These are phyloP conservation scores for Actinomortierella ambigua DNA, from an alignment of 371 early-diverging fungal genomes.

Conservation along the genomic window DNA sequence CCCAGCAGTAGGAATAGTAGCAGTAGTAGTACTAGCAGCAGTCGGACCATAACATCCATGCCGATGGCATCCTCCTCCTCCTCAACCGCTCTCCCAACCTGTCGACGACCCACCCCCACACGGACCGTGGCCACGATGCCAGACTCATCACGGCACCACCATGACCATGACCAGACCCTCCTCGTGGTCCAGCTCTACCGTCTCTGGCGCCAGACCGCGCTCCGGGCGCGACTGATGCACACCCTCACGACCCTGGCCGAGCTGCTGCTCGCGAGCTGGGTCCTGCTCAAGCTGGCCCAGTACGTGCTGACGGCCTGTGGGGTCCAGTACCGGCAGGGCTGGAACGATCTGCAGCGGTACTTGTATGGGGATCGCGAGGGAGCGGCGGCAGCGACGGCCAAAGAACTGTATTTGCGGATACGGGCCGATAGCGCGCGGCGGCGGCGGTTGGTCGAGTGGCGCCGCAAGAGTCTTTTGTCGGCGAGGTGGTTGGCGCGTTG, in stretches of 20 bases:
- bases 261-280: constrained; percentile 18
- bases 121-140: no score
- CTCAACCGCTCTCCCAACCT: no score
- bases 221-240: constrained; percentile 36
- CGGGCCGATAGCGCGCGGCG: constrained; percentile 17
- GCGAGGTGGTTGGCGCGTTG: no score
- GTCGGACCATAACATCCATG: no score
- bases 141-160: no score
- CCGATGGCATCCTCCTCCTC: no score
- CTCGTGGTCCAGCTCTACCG: constrained; percentile 32
- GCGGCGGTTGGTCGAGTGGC: constrained; percentile 1
- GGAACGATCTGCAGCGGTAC: constrained; percentile 17
- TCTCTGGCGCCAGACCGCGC: constrained; percentile 41
- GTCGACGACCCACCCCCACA: no score
- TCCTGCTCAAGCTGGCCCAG: constrained; percentile 28
- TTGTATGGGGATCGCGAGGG: constrained; percentile 27
- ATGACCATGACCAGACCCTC: neutral
- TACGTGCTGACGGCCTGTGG: constrained; percentile 21
- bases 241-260: constrained; percentile 30
- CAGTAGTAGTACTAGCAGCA: no score
- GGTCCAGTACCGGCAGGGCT: constrained; percentile 8
- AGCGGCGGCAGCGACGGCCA: constrained; percentile 18
- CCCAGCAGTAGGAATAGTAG: no score
- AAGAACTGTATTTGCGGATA: constrained; percentile 35
- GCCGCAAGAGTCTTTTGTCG: no score